Percentiles rank a stretch among this genome's conserved stretches.
Evolutionary conservation across 140 eudicot genomes (phyloP).

Genomic region (Senecio squalidus): DNA sequence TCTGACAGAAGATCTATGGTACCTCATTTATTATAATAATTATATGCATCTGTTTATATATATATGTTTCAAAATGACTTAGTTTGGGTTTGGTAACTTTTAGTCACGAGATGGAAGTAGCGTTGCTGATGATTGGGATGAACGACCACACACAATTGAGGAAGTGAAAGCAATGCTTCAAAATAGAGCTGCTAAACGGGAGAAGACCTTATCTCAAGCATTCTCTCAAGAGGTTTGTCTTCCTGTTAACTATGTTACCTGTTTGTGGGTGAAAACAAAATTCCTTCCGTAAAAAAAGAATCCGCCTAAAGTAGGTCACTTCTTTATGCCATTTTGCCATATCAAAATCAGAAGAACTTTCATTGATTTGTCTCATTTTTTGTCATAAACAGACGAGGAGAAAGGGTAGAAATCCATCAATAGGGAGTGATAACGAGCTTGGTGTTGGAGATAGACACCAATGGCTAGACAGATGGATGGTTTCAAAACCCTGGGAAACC

Average conservation of each 20-base stretch:
- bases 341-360: neutral
- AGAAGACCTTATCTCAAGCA: constrained; percentile 63
- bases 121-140: constrained; percentile 82
- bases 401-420: constrained; percentile 46
- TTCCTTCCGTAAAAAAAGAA: no score
- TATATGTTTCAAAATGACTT: constrained; percentile 1
- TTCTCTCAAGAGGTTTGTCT: constrained; percentile 69
- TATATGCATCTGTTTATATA: neutral
- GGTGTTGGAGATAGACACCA: constrained; percentile 47
- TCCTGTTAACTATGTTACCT: neutral
- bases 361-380: constrained; percentile 2
- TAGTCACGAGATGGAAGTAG: constrained; percentile 75
- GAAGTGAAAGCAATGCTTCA: constrained; percentile 84
- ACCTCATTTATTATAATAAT: neutral
- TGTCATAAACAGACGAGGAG: constrained; percentile 41
- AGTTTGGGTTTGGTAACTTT: constrained; percentile 16
- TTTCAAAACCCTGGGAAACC: constrained; percentile 61
- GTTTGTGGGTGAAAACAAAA: neutral
- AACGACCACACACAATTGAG: constrained; percentile 73
- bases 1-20: constrained; percentile 65
- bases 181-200: constrained; percentile 60
- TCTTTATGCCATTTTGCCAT: neutral
- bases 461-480: constrained; percentile 60
- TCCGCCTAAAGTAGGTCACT: neutral
- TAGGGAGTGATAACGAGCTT: constrained; percentile 61